phyloP scores from a whole-genome alignment of 2,329 filamentous ascomycete species.

The Penicillium sp. region DNA sequence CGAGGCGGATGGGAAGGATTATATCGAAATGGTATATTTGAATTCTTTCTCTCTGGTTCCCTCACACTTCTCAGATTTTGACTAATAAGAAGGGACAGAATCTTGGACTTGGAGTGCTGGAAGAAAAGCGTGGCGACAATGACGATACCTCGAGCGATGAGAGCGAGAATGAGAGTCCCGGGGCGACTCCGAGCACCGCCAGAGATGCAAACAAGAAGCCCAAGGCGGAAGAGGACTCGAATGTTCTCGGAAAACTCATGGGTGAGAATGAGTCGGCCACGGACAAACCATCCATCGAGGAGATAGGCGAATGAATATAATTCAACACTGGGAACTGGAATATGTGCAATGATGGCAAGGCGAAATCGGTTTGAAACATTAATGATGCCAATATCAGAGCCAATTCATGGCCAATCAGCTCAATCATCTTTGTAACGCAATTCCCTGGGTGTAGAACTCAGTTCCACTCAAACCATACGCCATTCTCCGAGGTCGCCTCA shows the following conservation, averaged over 20 bases:
- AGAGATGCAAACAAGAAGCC: slow-evolving; percentile 12
- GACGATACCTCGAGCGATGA: slow-evolving; percentile 18
- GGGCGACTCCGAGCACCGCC: slow-evolving; percentile 10
- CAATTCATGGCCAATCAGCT: slow-evolving; percentile 3
- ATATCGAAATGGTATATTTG: slow-evolving; percentile 44
- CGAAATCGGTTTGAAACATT: no score
- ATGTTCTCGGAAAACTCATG: slow-evolving; percentile 39
- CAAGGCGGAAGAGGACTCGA: slow-evolving; percentile 21
- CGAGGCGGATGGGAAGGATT: slow-evolving; percentile 34
- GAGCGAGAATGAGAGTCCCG: slow-evolving; percentile 16
- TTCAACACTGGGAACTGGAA: slow-evolving; percentile 11
- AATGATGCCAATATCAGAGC: neutral
- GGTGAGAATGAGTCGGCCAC: slow-evolving; percentile 29
- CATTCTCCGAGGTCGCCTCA: no score
- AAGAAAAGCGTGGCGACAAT: slow-evolving; percentile 36
- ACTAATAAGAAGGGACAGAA: no score
- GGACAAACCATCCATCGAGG: slow-evolving; percentile 40
- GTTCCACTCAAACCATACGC: no score
- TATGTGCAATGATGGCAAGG: no score
- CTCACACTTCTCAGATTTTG: no score
- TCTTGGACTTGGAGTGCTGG: slow-evolving; percentile 46
- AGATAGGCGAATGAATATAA: slow-evolving; percentile 29
- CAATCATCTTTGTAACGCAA: no score
- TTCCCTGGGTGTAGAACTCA: no score
- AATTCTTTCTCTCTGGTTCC: no score